Conservation (phyloP, 176 grass and related monocot genomes). For the Aegilops tauschii region DNA sequence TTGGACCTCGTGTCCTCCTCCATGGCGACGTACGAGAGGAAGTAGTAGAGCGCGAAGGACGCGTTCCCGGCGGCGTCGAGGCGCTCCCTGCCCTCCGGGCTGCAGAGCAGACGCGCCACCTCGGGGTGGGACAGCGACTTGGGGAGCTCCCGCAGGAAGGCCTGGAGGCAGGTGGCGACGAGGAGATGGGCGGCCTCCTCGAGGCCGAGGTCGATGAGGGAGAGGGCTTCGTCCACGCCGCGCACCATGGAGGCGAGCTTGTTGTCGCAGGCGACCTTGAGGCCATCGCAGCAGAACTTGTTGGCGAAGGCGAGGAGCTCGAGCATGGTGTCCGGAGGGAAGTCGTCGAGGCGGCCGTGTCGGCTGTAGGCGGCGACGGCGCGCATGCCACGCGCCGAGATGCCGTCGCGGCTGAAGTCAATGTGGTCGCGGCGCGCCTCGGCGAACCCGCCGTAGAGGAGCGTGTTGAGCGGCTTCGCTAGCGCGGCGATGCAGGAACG, state of each 20-base stretch:
- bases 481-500: constrained; percentile 79
- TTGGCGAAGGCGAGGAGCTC: constrained; percentile 85
- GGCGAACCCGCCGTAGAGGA: constrained; percentile 92
- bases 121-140: constrained; percentile 63
- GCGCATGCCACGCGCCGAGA: constrained; percentile 66
- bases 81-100: constrained; percentile 63
- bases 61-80: constrained; percentile 63
- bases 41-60: constrained; percentile 87
- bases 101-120: constrained; percentile 67
- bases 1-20: constrained; percentile 86
- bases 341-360: constrained; percentile 45
- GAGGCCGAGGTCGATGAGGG: constrained; percentile 74
- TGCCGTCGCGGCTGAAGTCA: constrained; percentile 74
- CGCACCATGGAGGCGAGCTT: constrained; percentile 64
- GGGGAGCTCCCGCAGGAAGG: constrained; percentile 95
- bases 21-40: constrained; percentile 80
- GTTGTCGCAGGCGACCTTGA: constrained; percentile 78
- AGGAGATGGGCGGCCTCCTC: constrained; percentile 76
- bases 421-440: constrained; percentile 80
- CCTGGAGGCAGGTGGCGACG: constrained; percentile 80
- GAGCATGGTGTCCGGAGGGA: constrained; percentile 55
- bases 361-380: constrained; percentile 69
- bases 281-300: constrained; percentile 87
- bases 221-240: constrained; percentile 55
- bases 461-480: constrained; percentile 72